Evolutionary conservation across 805 yeast species (phyloP).

Genomic region (Wickerhamomyces bovis): DNA sequence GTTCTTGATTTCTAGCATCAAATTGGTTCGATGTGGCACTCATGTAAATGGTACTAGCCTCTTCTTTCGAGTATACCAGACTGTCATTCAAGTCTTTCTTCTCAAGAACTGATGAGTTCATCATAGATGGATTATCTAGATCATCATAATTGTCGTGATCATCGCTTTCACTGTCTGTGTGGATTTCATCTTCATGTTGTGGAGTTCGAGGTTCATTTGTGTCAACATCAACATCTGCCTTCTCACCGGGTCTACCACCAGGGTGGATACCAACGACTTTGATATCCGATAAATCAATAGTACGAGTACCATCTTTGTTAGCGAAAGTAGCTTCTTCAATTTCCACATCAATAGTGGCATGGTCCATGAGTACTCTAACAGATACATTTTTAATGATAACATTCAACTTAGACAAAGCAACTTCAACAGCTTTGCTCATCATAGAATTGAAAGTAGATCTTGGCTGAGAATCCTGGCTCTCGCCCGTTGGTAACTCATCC

Average conservation of each 20-base stretch:
- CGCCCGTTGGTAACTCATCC: constrained; percentile 6
- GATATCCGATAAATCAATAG: constrained; percentile 34
- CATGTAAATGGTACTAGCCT: constrained; percentile 71
- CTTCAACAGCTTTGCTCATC: constrained; percentile 59
- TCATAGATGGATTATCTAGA: constrained; percentile 24
- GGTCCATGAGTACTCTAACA: constrained; percentile 45
- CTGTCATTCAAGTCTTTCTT: constrained; percentile 40
- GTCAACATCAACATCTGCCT: constrained; percentile 6
- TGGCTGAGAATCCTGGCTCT: constrained; percentile 5
- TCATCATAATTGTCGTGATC: constrained; percentile 18
- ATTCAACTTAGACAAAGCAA: constrained; percentile 56
- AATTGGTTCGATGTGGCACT: constrained; percentile 63
- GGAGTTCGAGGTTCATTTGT: constrained; percentile 13
- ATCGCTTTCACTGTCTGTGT: constrained; percentile 29
- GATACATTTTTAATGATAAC: constrained; percentile 42
- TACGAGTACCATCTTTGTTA: constrained; percentile 43
- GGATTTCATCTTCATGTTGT: constrained; percentile 18
- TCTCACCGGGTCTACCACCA: constrained; percentile 22
- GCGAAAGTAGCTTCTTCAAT: constrained; percentile 28
- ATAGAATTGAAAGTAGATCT: constrained; percentile 44
- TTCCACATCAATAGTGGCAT: constrained; percentile 28
- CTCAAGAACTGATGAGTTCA: constrained; percentile 23
- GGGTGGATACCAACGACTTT: constrained; percentile 37
- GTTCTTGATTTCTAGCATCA: constrained; percentile 14
- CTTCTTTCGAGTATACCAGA: constrained; percentile 59